phyloP scores from a whole-genome alignment of 495 filamentous ascomycete genomes.

The Neurospora sp. region DNA sequence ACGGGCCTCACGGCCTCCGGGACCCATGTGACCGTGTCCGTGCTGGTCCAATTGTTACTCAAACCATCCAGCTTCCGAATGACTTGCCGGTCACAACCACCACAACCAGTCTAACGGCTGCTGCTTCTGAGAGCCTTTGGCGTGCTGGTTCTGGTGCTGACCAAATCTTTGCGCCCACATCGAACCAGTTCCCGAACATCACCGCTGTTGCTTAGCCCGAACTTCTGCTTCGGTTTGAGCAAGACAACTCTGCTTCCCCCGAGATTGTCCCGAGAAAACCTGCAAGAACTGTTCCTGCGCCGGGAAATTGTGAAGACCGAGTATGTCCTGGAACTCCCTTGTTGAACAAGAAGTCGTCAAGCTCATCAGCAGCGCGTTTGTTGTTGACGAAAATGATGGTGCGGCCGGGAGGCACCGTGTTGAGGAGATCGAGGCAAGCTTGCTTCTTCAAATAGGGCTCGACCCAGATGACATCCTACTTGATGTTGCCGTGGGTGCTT shows the following conservation, averaged over 20 bases:
- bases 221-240: not conserved
- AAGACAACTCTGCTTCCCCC: not conserved
- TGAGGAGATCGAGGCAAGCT: slow-evolving; percentile 61
- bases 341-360: slow-evolving; percentile 85
- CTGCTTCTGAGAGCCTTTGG: not conserved
- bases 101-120: not conserved
- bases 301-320: slow-evolving; percentile 48
- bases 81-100: not conserved
- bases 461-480: slow-evolving; percentile 60
- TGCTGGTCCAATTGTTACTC: slow-evolving; percentile 1
- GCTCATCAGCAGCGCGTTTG: slow-evolving; percentile 59
- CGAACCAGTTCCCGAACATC: not conserved
- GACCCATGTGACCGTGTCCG: not conserved
- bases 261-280: slow-evolving; percentile 54
- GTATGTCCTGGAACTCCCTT: slow-evolving; percentile 37
- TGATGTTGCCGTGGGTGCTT: slow-evolving; percentile 65
- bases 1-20: not conserved
- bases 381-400: slow-evolving; percentile 87
- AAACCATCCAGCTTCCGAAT: not conserved
- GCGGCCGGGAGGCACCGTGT: slow-evolving; percentile 55
- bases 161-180: not conserved
- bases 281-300: slow-evolving; percentile 60
- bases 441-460: slow-evolving; percentile 53
- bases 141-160: not conserved
- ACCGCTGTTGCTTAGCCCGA: not conserved